A percentile compares a stretch with the other conserved stretches of the same genome.
Evolutionary conservation across 2,329 filamentous ascomycete genomes (phyloP).

Genomic region (Xylariaceae sp.): DNA sequence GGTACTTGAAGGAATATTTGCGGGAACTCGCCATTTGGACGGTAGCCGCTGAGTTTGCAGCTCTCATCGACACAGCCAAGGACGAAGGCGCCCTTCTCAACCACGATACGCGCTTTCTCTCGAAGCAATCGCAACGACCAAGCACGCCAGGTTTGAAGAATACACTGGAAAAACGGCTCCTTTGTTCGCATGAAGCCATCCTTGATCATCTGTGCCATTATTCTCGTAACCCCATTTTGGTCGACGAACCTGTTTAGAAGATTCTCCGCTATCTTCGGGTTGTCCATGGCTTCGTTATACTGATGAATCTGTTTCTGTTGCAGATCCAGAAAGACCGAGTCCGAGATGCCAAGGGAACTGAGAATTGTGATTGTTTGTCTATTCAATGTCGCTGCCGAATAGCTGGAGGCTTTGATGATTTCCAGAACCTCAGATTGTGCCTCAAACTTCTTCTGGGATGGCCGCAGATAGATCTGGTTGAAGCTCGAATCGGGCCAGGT

Average conservation of each 20-base stretch:
- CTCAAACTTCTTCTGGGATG: constrained; percentile 83
- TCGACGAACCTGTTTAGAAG: constrained; percentile 74
- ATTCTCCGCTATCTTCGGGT: constrained; percentile 57
- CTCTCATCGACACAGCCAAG: constrained; percentile 89
- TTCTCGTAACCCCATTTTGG: constrained; percentile 73
- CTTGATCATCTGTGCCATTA: constrained; percentile 68
- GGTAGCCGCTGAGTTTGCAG: constrained; percentile 66
- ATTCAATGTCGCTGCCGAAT: constrained; percentile 75
- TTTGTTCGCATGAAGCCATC: constrained; percentile 68
- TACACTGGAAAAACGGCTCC: constrained; percentile 78
- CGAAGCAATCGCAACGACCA: constrained; percentile 89
- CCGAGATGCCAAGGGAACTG: constrained; percentile 66
- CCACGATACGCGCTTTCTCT: constrained; percentile 80
- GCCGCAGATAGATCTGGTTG: constrained; percentile 69
- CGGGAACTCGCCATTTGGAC: constrained; percentile 55
- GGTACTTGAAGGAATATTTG: constrained; percentile 87
- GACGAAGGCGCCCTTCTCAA: constrained; percentile 80
- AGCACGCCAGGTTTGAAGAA: constrained; percentile 78
- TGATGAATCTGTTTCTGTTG: constrained; percentile 61
- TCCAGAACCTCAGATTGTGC: constrained; percentile 69
- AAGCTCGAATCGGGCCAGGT: constrained; percentile 64
- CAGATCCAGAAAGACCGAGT: constrained; percentile 61
- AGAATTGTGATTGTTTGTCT: constrained; percentile 86
- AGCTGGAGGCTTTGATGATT: constrained; percentile 75
- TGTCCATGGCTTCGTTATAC: constrained; percentile 64